Evolutionary conservation across 352 stramenopile genomes (phyloP).

Genomic region (Globisporangium orthogonon): DNA sequence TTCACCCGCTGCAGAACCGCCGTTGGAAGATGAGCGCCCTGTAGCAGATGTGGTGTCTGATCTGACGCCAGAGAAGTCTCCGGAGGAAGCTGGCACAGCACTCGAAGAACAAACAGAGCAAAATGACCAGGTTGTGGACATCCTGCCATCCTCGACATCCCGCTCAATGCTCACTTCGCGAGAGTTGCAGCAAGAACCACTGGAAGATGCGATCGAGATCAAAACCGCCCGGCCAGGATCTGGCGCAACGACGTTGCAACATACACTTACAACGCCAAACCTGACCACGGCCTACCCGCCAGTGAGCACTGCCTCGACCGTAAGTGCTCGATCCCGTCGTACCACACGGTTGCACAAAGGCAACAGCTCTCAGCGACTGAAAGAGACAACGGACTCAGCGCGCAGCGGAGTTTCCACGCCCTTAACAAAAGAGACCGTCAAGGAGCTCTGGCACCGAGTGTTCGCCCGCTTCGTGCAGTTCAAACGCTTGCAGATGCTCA

Average conservation of each 20-base stretch:
- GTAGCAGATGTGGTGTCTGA: neutral
- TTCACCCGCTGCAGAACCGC: neutral
- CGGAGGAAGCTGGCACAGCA: conserved; percentile 4
- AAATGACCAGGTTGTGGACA: conserved; percentile 7
- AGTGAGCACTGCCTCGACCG: conserved; percentile 1
- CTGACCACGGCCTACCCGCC: neutral
- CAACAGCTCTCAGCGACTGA: conserved; percentile 14
- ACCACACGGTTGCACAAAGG: conserved; percentile 24
- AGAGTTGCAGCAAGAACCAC: neutral
- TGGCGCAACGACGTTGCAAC: conserved; percentile 7
- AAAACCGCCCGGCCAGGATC: neutral
- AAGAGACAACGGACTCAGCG: conserved; percentile 11
- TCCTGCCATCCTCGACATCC: neutral
- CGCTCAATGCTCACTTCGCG: neutral
- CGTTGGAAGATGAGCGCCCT: neutral
- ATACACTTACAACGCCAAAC: conserved; percentile 21
- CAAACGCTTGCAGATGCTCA: conserved; percentile 44
- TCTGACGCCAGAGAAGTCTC: conserved; percentile 2
- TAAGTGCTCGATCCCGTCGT: conserved; percentile 26
- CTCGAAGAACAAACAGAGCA: conserved; percentile 3
- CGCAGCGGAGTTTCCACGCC: conserved; percentile 13
- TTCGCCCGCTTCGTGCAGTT: conserved; percentile 51
- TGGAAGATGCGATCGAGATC: neutral
- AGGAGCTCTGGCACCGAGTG: conserved; percentile 35
- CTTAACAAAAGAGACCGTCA: conserved; percentile 31